A percentile compares a stretch with the other conserved stretches of the same genome.
Conservation (phyloP, 2,329 filamentous ascomycete species). For the Colletotrichum sp. region DNA sequence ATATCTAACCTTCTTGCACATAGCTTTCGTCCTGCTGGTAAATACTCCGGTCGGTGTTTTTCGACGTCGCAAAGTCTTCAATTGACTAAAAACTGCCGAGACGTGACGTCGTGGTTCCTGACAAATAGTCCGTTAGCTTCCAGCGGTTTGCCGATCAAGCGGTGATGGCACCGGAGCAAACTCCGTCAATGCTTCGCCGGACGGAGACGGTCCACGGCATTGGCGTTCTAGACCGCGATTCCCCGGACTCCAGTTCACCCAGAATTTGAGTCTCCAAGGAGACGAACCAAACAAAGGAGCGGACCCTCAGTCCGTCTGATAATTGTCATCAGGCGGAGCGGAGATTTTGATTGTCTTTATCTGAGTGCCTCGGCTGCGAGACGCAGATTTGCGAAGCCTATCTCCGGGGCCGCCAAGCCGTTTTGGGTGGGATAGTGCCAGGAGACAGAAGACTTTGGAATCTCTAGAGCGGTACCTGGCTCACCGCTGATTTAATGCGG, state of each 20-base stretch:
- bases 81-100: not conserved
- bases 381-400: not conserved
- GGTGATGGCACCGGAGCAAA: not conserved
- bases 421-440: not conserved
- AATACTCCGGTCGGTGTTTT: not conserved
- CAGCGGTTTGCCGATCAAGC: not conserved
- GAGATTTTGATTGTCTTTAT: not conserved
- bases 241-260: not conserved
- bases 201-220: not conserved
- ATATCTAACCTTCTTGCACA: not conserved
- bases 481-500: not conserved
- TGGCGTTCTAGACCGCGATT: not conserved
- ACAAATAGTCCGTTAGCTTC: not conserved
- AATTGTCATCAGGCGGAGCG: not conserved
- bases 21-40: not conserved
- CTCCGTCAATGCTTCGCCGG: not conserved
- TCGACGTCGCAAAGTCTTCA: not conserved
- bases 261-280: not conserved
- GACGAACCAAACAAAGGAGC: not conserved
- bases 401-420: not conserved
- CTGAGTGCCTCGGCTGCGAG: not conserved
- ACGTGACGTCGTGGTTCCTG: not conserved
- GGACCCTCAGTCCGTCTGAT: not conserved
- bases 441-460: not conserved
- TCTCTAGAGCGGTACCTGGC: not conserved